Percentiles rank a stretch among this genome's conserved stretches.
phyloP scores from a whole-genome alignment of 441 rosid species.

The Geranium incanum region DNA sequence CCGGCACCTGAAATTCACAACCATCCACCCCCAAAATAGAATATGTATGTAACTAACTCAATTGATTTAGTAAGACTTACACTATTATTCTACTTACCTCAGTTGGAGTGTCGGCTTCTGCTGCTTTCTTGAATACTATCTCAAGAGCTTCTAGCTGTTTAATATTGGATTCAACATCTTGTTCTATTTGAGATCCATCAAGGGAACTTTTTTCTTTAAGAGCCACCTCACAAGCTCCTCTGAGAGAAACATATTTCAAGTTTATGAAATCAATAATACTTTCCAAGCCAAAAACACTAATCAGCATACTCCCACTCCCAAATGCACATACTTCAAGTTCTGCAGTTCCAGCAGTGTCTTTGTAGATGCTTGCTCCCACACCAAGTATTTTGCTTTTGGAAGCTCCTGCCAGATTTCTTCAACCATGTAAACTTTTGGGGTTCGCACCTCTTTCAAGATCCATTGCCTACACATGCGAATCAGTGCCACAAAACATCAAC shows the following conservation, averaged over 20 bases:
- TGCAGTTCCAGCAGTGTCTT: slow-evolving; percentile 64
- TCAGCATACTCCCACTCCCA: background rate
- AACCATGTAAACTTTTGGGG: slow-evolving; percentile 56
- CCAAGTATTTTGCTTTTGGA: slow-evolving; percentile 70
- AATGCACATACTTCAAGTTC: slow-evolving; percentile 54
- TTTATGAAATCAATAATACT: slow-evolving; percentile 6
- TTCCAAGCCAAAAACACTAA: background rate
- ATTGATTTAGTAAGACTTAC: background rate
- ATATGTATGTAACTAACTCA: background rate
- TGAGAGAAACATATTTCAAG: slow-evolving; percentile 27
- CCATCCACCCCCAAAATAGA: slow-evolving; percentile 2
- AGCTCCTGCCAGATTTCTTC: slow-evolving; percentile 92
- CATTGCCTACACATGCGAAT: slow-evolving; percentile 43
- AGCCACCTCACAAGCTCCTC: slow-evolving; percentile 77
- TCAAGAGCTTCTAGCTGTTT: slow-evolving; percentile 45
- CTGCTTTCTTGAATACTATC: slow-evolving; percentile 54
- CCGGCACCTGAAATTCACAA: slow-evolving; percentile 60
- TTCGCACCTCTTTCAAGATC: slow-evolving; percentile 74
- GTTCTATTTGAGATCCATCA: slow-evolving; percentile 42
- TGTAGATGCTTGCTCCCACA: slow-evolving; percentile 67
- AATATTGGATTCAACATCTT: slow-evolving; percentile 28
- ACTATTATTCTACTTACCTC: slow-evolving; percentile 34
- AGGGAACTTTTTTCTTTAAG: slow-evolving; percentile 50
- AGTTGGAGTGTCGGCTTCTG: slow-evolving; percentile 52
- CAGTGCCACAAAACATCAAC: background rate